Conservation (phyloP, 345 rosid species). For the Draba incana region DNA sequence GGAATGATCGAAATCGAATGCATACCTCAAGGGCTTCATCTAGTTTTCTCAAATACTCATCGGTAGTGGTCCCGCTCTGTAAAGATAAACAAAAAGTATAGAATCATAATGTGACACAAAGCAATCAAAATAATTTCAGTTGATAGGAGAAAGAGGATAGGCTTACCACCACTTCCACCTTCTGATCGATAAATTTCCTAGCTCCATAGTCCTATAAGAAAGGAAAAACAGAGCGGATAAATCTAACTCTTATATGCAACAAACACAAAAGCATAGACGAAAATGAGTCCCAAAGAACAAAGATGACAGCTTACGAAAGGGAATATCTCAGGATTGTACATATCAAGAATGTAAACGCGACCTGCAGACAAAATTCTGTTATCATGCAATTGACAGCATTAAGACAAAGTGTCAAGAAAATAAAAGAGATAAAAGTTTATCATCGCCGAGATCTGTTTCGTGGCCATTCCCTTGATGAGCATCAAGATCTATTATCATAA, state of each 20-base stretch:
- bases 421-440: background rate
- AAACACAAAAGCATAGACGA: too few species aligned
- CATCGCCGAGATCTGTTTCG: slow-evolving; percentile 77
- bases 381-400: slow-evolving; percentile 10
- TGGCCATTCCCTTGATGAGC: slow-evolving; percentile 99
- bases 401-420: slow-evolving; percentile 6
- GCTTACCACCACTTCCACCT: slow-evolving; percentile 79
- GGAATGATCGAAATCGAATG: background rate
- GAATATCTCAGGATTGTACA: slow-evolving; percentile 87
- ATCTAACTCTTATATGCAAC: slow-evolving; percentile 14
- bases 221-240: background rate
- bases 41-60: slow-evolving; percentile 68
- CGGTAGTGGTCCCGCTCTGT: slow-evolving; percentile 83
- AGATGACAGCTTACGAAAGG: too few species aligned
- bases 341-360: slow-evolving; percentile 82
- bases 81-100: slow-evolving; percentile 20
- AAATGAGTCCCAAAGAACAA: too few species aligned
- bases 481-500: slow-evolving; percentile 96
- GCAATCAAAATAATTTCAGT: slow-evolving; percentile 8
- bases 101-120: slow-evolving; percentile 5
- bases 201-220: slow-evolving; percentile 70
- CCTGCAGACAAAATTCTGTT: slow-evolving; percentile 49
- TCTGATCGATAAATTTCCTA: slow-evolving; percentile 71
- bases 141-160: slow-evolving; percentile 13
- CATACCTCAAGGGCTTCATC: slow-evolving; percentile 89